Base-by-base conservation (phyloP, 805 yeast genomes). In the Candida coleopterorum region DNA sequence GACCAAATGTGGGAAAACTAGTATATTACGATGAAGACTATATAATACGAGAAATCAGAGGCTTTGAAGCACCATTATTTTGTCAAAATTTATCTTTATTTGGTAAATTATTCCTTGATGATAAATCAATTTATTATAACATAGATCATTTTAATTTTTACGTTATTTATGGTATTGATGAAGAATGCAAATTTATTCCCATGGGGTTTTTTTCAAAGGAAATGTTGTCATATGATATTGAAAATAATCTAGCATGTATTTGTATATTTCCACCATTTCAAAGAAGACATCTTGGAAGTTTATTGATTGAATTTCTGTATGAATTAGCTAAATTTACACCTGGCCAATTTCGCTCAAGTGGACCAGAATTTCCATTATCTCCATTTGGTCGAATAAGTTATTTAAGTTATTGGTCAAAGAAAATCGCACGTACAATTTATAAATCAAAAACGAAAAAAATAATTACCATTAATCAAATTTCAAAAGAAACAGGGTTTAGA, bases 201-300 rank as follows among this genome's bases (percentile, higher is more conserved):
- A 80, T 89, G 81, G 98, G 97, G 1, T 93, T 87, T 53, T 93
- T 87, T 52, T 88, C 97, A 10, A 85, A 85, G 48, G 98, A 93
- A 51, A 62, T 82, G 29, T 63, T 83, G 0, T 80, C 96, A 0
- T 77, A 79, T 73, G 90, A 85, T 36, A 72, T 77, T 35, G 85
- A 89, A 55, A 63, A 59, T 37, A 93, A 90, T 53, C 64, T 93
- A 25, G 96, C 97, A 0, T 93, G 97, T 53, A 84, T 93, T 9
- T 70, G 93, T 45, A 78, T 87, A 3, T 85, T 93, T 43, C 98
- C 98, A 1, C 96, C 96, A 3, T 93, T 78, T 55, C 97, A 90
- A 55, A 68, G 86, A 40, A 71, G 73, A 27, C 81, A 77, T 6
- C 56, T 89, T 18, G 98, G 97, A 0, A 77, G 86, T 4, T 64